phyloP scores from a whole-genome alignment of 2,329 filamentous ascomycete genomes.

The Exophiala calicioides region DNA sequence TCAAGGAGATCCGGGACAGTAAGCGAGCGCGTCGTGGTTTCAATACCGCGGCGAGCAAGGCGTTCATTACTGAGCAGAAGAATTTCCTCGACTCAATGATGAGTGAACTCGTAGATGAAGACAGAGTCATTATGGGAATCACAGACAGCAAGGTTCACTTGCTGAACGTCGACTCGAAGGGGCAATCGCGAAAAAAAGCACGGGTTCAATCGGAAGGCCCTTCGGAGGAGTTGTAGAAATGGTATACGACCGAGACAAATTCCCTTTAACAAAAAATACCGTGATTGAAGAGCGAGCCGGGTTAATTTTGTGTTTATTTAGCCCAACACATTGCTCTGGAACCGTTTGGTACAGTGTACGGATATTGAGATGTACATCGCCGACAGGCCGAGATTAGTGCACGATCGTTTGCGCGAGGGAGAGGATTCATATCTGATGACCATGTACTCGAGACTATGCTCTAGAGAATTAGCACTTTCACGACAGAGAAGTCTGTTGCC shows the following conservation, averaged over 20 bases:
- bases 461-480: too few relatives aligned
- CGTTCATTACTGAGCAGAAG: slow-evolving; percentile 35
- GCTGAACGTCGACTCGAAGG: slow-evolving; percentile 40
- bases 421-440: not conserved
- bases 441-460: too few relatives aligned
- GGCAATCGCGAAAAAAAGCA: slow-evolving; percentile 33
- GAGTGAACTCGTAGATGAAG: slow-evolving; percentile 43
- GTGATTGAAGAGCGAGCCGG: not conserved
- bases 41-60: slow-evolving; percentile 34
- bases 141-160: slow-evolving; percentile 39
- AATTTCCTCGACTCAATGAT: slow-evolving; percentile 43
- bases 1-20: slow-evolving; percentile 39
- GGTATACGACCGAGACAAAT: not conserved
- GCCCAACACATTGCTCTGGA: too few relatives aligned
- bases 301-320: not conserved
- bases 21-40: slow-evolving; percentile 38
- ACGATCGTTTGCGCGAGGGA: not conserved
- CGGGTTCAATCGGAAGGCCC: slow-evolving; percentile 4
- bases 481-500: too few relatives aligned
- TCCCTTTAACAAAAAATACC: too few relatives aligned
- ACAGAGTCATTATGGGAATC: slow-evolving; percentile 40
- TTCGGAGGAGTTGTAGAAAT: not conserved
- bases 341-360: too few relatives aligned
- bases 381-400: not conserved
- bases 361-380: slow-evolving; percentile 1